Base-by-base conservation (phyloP, 768 basidiomycete species). In the Exidia glandulosa region DNA sequence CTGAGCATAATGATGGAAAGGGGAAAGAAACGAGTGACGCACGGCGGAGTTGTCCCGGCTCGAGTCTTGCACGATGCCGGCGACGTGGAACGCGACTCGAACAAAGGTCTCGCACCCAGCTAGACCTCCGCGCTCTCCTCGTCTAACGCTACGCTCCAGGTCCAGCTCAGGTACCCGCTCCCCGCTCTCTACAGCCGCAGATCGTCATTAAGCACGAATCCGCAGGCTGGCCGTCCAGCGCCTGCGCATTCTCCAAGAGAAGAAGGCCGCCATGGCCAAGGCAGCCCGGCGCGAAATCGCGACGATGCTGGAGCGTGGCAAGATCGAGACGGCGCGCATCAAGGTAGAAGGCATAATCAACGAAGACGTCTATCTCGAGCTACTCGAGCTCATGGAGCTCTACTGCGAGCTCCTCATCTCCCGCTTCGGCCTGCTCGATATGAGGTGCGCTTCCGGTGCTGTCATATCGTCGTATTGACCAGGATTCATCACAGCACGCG, bases 391-490 rank as follows among this genome's bases (percentile, higher is more conserved):
- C 4, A 76, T 99, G 30, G 94, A 97, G 75, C 79, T 98, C 12
- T 97, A 97, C 70, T 90, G 88, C 63, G 96, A 99, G 68, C 81
- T 95, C n/a, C 74, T 98, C 23, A 78, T 94, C 27, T 91, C 95
- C 9, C 82, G 96, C 54, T 98, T 98, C 67, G 89, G 90, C 10
- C 73, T 98, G 31, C 79, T 99, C 52, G 96, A 99, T 67, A 84
- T 88, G 69, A 87, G 81, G 94, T 95, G 63, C 68, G 63, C 47
- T 19, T 10, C 36, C 36, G 19, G n/a, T n/a, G n/a, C n/a, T 37
- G 19, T 45, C 41, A 13, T 45, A 10, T 19, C 10, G 10, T 19
- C 23, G 5, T 45, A 23, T 23, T 45, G 16, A 29, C 25, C 25
- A 32, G 14, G 7, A 14, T 60, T 41, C 47, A 50, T 56, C 45